Conservation (phyloP, 2,329 filamentous ascomycete species). For the Hypoxylon sp. region DNA sequence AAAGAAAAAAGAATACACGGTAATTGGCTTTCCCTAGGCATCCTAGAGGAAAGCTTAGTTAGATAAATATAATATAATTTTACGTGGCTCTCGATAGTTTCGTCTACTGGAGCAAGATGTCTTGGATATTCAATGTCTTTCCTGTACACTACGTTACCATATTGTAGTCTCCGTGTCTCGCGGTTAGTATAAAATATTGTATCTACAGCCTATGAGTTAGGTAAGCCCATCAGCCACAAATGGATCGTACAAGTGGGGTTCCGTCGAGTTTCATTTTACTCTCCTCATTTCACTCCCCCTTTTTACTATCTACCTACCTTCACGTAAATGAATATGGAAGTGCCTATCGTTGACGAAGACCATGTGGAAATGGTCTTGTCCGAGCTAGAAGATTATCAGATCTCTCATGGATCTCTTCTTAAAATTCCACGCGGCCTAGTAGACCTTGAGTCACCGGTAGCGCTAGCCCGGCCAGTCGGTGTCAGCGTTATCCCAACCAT, state of each 20-base stretch:
- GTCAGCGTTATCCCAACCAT: conserved; percentile 30
- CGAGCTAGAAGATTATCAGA: conserved; percentile 37
- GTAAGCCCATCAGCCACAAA: neutral
- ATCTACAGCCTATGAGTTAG: no score
- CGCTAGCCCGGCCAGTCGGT: conserved; percentile 27
- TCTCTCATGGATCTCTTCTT: conserved; percentile 31
- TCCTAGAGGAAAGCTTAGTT: no score
- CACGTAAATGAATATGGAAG: conserved; percentile 8
- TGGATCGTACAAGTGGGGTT: neutral
- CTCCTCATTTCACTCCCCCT: neutral
- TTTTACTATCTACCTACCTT: neutral
- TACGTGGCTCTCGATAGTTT: no score
- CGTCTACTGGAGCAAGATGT: no score
- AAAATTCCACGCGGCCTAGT: conserved; percentile 25
- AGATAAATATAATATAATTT: no score
- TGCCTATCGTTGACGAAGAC: conserved; percentile 13
- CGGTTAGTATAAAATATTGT: no score
- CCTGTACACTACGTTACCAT: no score
- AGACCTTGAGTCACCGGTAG: conserved; percentile 22
- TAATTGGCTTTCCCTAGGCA: no score
- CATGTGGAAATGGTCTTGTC: conserved; percentile 22
- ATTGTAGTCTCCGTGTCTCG: no score
- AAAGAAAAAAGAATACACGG: no score
- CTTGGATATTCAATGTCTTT: no score
- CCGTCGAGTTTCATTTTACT: neutral